Evolutionary conservation across 1,284 basidiomycete species (phyloP).

Genomic region (Pterulicium gracile): DNA sequence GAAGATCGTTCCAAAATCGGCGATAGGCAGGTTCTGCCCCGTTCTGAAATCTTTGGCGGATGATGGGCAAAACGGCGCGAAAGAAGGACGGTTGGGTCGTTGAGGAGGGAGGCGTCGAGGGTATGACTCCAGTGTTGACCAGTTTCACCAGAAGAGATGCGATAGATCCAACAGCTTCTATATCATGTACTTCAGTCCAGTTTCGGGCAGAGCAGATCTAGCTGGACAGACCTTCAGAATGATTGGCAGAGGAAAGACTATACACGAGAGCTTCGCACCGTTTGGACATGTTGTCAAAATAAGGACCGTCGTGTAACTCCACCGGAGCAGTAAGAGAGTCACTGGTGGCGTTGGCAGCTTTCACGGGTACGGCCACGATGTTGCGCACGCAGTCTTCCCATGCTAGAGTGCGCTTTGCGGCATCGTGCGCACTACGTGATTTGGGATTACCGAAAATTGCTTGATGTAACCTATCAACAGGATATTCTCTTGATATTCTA

Average conservation of each 20-base stretch:
- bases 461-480: slow-evolving; percentile 55
- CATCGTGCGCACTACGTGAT: slow-evolving; percentile 4
- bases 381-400: slow-evolving; percentile 69
- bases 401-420: slow-evolving; percentile 22
- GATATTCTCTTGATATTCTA: slow-evolving; percentile 46
- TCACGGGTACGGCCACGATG: slow-evolving; percentile 47
- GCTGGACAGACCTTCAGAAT: slow-evolving; percentile 16
- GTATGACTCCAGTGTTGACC: slow-evolving; percentile 55
- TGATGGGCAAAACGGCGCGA: slow-evolving; percentile 30
- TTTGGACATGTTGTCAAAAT: slow-evolving; percentile 39
- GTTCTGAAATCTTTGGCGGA: slow-evolving; percentile 31
- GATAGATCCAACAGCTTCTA: slow-evolving; percentile 24
- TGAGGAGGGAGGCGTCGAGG: slow-evolving; percentile 28
- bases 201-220: slow-evolving; percentile 3
- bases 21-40: slow-evolving; percentile 26
- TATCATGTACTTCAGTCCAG: slow-evolving; percentile 16
- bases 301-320: slow-evolving; percentile 40
- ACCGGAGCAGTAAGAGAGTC: slow-evolving; percentile 28
- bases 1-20: slow-evolving; percentile 36
- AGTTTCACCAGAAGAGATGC: slow-evolving; percentile 54
- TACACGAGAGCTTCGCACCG: slow-evolving; percentile 43
- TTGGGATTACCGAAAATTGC: slow-evolving; percentile 26
- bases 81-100: slow-evolving; percentile 62
- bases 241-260: slow-evolving; percentile 16
- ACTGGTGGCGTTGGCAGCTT: slow-evolving; percentile 53